Evolutionary conservation across 345 rosid species (phyloP), one percentile per base, ranked within the genome.

Genomic region (Murraya koenigii): DNA sequence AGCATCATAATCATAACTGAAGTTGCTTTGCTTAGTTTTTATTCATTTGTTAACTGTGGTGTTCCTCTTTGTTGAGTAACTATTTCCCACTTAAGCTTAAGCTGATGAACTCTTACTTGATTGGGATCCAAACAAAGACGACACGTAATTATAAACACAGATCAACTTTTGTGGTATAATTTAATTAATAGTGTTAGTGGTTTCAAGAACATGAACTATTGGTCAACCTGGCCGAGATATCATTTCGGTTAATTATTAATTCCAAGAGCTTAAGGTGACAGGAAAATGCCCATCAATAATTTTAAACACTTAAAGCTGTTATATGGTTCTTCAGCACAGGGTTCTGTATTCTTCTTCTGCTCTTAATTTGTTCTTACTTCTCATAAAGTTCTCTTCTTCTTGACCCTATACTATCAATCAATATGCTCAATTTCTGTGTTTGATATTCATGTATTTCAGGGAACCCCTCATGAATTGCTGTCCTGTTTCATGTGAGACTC

Each of bases 401-500:
- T 75, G 62, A 64, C 32, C 30, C 66, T 59, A 35, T 64, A 32
- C 67, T 56, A 64, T 61, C 38, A 32, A n/a, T 23, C 55, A 44
- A 39, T 20, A 75, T 55, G n/a, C 22, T 58, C 25, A 38, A n/a
- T 58, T 3, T 72, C 47, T 41, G 30, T 79, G 41, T 39, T 76
- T 8, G 64, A 26, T 62, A 30, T 83, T 62, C 33, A 14, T 74
- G 9, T 35, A 41, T 84, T 80, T 82, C 89, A 95, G 97, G 80
- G 95, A 90, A 77, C 90, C 97, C 67, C 85, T 95, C 64, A 80
- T 95, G 75, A 93, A 91, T 79, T 85, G 87, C 55, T 95, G 97
- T 62, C 98, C 98, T 4, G 98, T 88, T 62, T 95, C 97, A 81
- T 97, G 97, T 38, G 97, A 95, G 84, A 72, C 79, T 78, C 91